Percentiles rank a stretch among this genome's conserved stretches.
Conservation (phyloP, 1,139 yeast genomes). For the Candida sp. region DNA sequence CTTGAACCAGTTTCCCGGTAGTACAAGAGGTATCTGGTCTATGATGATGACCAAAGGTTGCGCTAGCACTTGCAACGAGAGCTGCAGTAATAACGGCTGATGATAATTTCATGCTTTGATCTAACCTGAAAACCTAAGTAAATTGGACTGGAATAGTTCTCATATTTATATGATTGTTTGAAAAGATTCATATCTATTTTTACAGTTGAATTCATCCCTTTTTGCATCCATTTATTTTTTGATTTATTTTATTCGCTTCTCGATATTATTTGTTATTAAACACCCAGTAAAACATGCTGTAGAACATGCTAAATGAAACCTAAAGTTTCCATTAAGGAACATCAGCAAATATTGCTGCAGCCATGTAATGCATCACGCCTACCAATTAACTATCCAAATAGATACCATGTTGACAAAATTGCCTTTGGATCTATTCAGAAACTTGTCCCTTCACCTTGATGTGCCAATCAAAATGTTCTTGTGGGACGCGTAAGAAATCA, state of each 20-base stretch:
- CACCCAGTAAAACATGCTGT: not conserved
- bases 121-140: not conserved
- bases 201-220: not conserved
- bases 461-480: too few species aligned
- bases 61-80: not conserved
- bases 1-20: not conserved
- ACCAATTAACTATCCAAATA: too few species aligned
- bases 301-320: not conserved
- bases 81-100: not conserved
- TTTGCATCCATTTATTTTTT: not conserved
- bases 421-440: too few species aligned
- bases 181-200: not conserved
- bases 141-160: not conserved
- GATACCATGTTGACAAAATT: too few species aligned
- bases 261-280: too few species aligned
- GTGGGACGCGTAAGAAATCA: too few species aligned
- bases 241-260: not conserved
- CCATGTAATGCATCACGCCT: not conserved
- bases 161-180: not conserved
- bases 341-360: not conserved
- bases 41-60: not conserved
- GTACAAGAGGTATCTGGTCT: not conserved
- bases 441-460: too few species aligned
- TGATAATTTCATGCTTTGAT: not conserved
- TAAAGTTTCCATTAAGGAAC: not conserved